phyloP scores from a whole-genome alignment of 306 rosid genomes.

The Begonia masoniana region DNA sequence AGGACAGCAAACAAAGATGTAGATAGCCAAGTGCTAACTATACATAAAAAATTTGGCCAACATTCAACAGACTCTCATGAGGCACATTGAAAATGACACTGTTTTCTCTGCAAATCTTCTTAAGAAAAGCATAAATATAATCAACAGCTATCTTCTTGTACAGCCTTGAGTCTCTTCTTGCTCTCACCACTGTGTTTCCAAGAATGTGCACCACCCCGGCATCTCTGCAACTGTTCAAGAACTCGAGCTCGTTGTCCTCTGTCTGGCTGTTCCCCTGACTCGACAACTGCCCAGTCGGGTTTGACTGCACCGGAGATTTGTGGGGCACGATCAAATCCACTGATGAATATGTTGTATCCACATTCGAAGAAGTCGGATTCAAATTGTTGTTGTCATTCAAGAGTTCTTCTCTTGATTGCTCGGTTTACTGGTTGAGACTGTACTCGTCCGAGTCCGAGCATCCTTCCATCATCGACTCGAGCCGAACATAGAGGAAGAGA shows the following conservation, averaged over 20 bases:
- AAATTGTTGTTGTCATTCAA: slow-evolving; percentile 16
- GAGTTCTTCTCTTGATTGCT: slow-evolving; percentile 22
- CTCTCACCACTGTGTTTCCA: slow-evolving; percentile 72
- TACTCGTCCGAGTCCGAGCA: slow-evolving; percentile 77
- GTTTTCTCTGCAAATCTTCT: slow-evolving; percentile 85
- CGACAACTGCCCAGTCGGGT: slow-evolving; percentile 22
- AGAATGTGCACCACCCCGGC: slow-evolving; percentile 94
- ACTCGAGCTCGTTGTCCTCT: slow-evolving; percentile 63
- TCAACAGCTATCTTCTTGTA: slow-evolving; percentile 68
- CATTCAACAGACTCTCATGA: slow-evolving; percentile 90
- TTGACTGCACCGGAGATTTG: slow-evolving; percentile 27
- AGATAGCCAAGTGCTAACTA: slow-evolving; percentile 4
- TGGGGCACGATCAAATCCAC: slow-evolving; percentile 48
- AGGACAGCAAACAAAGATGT: too few relatives aligned
- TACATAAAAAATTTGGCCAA: slow-evolving; percentile 84
- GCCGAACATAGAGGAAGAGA: slow-evolving; percentile 52
- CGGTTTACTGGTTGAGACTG: slow-evolving; percentile 40
- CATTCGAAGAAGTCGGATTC: slow-evolving; percentile 21
- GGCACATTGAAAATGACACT: slow-evolving; percentile 95
- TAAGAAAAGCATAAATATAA: slow-evolving; percentile 76
- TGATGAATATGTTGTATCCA: slow-evolving; percentile 37
- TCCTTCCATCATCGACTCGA: slow-evolving; percentile 88
- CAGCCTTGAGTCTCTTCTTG: slow-evolving; percentile 62
- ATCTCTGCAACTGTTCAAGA: slow-evolving; percentile 61
- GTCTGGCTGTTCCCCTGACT: slow-evolving; percentile 39